Percentiles rank a stretch among this genome's conserved stretches.
Evolutionary conservation across 2,329 filamentous ascomycete genomes (phyloP).

Genomic region (Catunica adiposa): DNA sequence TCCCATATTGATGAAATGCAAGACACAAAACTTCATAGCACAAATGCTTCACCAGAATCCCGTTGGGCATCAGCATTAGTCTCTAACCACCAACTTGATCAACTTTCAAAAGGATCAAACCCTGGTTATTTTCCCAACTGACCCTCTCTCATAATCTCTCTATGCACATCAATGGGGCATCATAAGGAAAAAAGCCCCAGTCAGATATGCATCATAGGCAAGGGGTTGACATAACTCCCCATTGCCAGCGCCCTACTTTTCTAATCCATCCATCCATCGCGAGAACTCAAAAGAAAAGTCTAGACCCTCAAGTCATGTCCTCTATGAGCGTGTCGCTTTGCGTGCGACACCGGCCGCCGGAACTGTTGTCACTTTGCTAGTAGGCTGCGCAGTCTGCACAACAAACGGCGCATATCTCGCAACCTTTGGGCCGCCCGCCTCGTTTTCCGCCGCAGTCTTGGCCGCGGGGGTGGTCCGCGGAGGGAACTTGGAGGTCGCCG

Average conservation of each 20-base stretch:
- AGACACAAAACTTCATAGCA: too few relatives aligned
- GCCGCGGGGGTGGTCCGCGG: neutral
- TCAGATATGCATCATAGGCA: neutral
- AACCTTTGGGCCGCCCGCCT: slow-evolving; percentile 9
- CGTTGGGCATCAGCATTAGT: too few relatives aligned
- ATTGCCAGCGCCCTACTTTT: neutral
- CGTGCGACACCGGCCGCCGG: neutral
- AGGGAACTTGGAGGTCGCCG: neutral
- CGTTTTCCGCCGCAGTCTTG: slow-evolving; percentile 1
- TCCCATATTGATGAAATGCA: too few relatives aligned
- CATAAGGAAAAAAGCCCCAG: neutral
- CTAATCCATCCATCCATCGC: neutral
- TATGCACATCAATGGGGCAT: neutral
- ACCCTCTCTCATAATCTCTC: too few relatives aligned
- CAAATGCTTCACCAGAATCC: too few relatives aligned
- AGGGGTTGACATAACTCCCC: neutral
- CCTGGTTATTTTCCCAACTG: too few relatives aligned
- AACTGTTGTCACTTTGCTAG: neutral
- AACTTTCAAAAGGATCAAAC: too few relatives aligned
- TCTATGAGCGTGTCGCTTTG: neutral
- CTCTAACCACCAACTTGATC: too few relatives aligned
- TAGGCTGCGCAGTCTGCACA: neutral
- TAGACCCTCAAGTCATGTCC: neutral
- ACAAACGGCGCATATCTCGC: slow-evolving; percentile 12
- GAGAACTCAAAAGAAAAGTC: neutral